Percentiles rank a stretch among this genome's conserved stretches.
phyloP scores from a whole-genome alignment of 768 basidiomycete genomes.

The Rhizopogon salebrosus region DNA sequence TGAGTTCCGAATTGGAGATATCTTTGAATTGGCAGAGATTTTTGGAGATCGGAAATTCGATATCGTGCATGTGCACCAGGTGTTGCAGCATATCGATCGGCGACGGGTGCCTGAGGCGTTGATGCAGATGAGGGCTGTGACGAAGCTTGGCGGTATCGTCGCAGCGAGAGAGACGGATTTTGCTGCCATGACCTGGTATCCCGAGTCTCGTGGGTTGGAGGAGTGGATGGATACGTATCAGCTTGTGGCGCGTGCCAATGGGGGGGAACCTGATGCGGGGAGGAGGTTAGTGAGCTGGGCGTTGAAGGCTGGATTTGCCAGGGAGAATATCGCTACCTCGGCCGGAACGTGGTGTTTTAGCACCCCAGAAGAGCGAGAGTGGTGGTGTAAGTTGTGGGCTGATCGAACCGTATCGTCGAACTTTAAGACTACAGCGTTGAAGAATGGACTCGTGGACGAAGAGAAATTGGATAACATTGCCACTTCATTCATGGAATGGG shows the following conservation, averaged over 20 bases:
- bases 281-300: constrained; percentile 34
- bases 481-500: constrained; percentile 26
- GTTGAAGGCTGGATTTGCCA: constrained; percentile 29
- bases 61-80: constrained; percentile 46
- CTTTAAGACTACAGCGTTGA: constrained; percentile 27
- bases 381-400: constrained; percentile 36
- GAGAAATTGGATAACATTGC: constrained; percentile 20
- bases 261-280: constrained; percentile 36
- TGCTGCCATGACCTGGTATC: constrained; percentile 28
- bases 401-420: constrained; percentile 30
- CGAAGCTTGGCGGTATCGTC: constrained; percentile 41
- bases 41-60: constrained; percentile 36
- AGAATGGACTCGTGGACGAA: constrained; percentile 16
- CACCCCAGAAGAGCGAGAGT: constrained; percentile 30
- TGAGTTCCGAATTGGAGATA: constrained; percentile 35
- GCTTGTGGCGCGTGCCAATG: constrained; percentile 22
- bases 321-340: constrained; percentile 21
- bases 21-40: constrained; percentile 29
- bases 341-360: constrained; percentile 33
- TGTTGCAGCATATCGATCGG: constrained; percentile 42
- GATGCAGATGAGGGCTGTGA: constrained; percentile 43
- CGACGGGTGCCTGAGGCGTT: constrained; percentile 30
- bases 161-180: constrained; percentile 40
- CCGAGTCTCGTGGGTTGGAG: constrained; percentile 26
- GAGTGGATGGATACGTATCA: constrained; percentile 18